phyloP scores from a whole-genome alignment of 805 yeast genomes.

The Danielia reshetovae region DNA sequence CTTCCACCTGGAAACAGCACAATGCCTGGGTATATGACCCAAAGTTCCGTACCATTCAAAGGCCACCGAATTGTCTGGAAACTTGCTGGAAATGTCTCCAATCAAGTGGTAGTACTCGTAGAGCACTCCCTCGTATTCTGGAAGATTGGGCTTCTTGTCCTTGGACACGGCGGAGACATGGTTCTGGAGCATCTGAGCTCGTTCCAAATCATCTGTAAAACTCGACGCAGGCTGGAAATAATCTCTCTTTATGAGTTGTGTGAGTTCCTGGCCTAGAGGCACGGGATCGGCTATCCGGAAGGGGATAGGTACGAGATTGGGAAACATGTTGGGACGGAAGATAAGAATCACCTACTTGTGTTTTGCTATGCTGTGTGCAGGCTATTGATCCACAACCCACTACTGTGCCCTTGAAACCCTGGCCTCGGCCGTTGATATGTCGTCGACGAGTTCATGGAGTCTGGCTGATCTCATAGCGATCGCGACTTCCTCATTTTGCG shows the following conservation, averaged over 20 bases:
- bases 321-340: too few species aligned
- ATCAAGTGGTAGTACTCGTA: slow-evolving; percentile 48
- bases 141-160: slow-evolving; percentile 19
- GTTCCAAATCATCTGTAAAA: slow-evolving; percentile 34
- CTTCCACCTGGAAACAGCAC: slow-evolving; percentile 3
- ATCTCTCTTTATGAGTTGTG: slow-evolving; percentile 45
- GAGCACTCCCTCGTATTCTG: slow-evolving; percentile 23
- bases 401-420: slow-evolving; percentile 6
- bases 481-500: slow-evolving; percentile 17
- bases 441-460: slow-evolving; percentile 24
- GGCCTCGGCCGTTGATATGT: slow-evolving; percentile 8
- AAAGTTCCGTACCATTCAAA: slow-evolving; percentile 75
- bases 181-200: slow-evolving; percentile 43
- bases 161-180: slow-evolving; percentile 28
- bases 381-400: too few species aligned
- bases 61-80: slow-evolving; percentile 57
- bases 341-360: too few species aligned
- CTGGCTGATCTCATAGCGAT: slow-evolving; percentile 16
- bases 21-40: slow-evolving; percentile 48
- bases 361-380: too few species aligned
- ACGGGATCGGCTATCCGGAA: slow-evolving; percentile 43
- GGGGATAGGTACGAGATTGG: slow-evolving; percentile 49
- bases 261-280: slow-evolving; percentile 36
- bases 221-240: slow-evolving; percentile 35
- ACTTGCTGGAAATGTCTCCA: slow-evolving; percentile 44